Evolutionary conservation across 2,329 filamentous ascomycete species (phyloP).

Genomic region (Nakataea oryzae): DNA sequence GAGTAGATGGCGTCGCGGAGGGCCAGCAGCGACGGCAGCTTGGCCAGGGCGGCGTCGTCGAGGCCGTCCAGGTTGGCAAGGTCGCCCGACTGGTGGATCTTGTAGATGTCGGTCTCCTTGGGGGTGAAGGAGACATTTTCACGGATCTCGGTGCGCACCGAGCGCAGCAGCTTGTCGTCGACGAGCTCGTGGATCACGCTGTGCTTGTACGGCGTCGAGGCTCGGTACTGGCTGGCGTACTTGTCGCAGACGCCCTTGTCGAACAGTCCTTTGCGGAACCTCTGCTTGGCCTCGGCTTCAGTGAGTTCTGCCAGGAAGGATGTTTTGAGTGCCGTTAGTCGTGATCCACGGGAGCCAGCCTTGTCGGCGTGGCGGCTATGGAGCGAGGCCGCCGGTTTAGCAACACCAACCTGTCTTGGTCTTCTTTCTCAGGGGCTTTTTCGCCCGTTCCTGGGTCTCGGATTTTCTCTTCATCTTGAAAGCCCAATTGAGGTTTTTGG

Average conservation of each 20-base stretch:
- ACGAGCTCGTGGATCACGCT: slow-evolving; percentile 78
- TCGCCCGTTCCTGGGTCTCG: slow-evolving; percentile 29
- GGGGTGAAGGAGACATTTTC: slow-evolving; percentile 90
- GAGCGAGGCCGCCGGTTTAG: neutral
- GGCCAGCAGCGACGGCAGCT: slow-evolving; percentile 78
- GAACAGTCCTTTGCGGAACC: slow-evolving; percentile 59
- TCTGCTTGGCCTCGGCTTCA: slow-evolving; percentile 37
- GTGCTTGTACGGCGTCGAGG: slow-evolving; percentile 74
- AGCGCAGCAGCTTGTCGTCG: slow-evolving; percentile 69
- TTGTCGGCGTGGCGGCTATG: neutral
- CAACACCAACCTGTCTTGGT: slow-evolving; percentile 32
- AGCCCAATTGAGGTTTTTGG: slow-evolving; percentile 11
- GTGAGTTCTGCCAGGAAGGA: slow-evolving; percentile 26
- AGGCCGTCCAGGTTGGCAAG: slow-evolving; percentile 93
- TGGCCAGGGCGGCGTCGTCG: slow-evolving; percentile 73
- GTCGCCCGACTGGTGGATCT: slow-evolving; percentile 97
- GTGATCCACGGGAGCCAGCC: neutral
- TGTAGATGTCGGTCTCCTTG: slow-evolving; percentile 99
- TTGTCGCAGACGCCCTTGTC: slow-evolving; percentile 43
- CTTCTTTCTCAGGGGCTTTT: slow-evolving; percentile 40
- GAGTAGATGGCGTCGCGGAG: slow-evolving; percentile 96
- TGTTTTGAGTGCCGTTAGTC: slow-evolving; percentile 4
- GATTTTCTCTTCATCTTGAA: slow-evolving; percentile 52
- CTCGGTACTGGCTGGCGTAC: slow-evolving; percentile 53
- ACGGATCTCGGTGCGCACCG: slow-evolving; percentile 80